A percentile compares a stretch with the other conserved stretches of the same genome.
Conservation (phyloP, 768 basidiomycete genomes). For the Exidia glandulosa region DNA sequence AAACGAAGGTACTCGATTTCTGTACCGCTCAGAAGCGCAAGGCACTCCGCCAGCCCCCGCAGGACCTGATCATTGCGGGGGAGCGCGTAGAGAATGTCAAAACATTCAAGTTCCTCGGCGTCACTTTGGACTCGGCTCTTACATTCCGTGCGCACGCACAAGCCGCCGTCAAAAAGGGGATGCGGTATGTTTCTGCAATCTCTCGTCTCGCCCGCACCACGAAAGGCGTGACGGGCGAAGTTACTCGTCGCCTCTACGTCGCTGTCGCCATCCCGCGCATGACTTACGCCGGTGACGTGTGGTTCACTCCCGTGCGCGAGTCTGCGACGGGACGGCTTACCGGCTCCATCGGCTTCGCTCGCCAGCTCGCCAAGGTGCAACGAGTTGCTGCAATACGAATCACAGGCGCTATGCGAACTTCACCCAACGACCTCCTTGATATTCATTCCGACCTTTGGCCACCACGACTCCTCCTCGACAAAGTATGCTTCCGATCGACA, state of each 20-base stretch:
- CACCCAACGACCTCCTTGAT: slow-evolving; percentile 13
- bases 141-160: background rate
- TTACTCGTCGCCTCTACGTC: slow-evolving; percentile 14
- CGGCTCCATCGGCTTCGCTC: background rate
- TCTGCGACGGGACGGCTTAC: slow-evolving; percentile 9
- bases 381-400: slow-evolving; percentile 11
- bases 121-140: background rate
- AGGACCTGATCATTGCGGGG: background rate
- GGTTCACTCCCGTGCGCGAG: slow-evolving; percentile 12
- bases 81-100: background rate
- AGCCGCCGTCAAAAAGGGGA: background rate
- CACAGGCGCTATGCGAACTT: slow-evolving; percentile 14
- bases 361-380: slow-evolving; percentile 12
- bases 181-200: slow-evolving; percentile 12
- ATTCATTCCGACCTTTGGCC: slow-evolving; percentile 12
- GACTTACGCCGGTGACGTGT: slow-evolving; percentile 15
- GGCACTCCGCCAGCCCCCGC: too few relatives aligned
- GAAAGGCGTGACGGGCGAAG: slow-evolving; percentile 8
- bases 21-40: background rate
- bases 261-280: slow-evolving; percentile 18
- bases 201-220: slow-evolving; percentile 7
- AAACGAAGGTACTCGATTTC: background rate
- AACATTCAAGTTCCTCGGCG: background rate
- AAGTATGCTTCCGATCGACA: slow-evolving; percentile 5
- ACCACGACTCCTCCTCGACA: slow-evolving; percentile 8